A percentile compares a stretch with the other conserved stretches of the same genome.
phyloP scores from a whole-genome alignment of 176 grass and related monocot genomes.

The Canna indica region DNA sequence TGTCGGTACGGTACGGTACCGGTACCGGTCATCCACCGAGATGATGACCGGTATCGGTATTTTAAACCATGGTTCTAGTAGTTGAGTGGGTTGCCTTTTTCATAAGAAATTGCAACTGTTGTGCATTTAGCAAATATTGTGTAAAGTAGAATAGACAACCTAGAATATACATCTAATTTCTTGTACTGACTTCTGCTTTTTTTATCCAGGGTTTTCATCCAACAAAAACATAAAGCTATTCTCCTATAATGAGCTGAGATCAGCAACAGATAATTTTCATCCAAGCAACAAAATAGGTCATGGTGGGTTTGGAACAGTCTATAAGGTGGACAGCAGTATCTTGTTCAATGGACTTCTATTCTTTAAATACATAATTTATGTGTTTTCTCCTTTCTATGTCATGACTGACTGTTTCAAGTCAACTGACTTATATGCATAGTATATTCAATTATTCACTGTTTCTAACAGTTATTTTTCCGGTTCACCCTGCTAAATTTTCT shows the following conservation, averaged over 20 bases:
- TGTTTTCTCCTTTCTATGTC: neutral
- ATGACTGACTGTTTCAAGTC: neutral
- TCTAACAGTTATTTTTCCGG: neutral
- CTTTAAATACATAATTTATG: neutral
- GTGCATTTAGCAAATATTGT: neutral
- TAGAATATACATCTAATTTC: neutral
- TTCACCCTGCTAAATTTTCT: neutral
- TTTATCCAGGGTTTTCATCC: slow-evolving; percentile 53
- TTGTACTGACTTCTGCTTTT: slow-evolving; percentile 1
- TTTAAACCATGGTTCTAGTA: no score
- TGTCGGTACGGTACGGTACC: no score
- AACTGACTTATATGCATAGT: neutral
- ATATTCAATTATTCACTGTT: neutral
- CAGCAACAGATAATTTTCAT: slow-evolving; percentile 68
- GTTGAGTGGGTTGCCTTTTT: no score
- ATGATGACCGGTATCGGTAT: no score
- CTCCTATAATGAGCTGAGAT: slow-evolving; percentile 63
- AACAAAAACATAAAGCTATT: slow-evolving; percentile 76
- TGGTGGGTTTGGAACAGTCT: slow-evolving; percentile 75
- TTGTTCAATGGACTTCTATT: neutral
- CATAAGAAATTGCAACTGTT: neutral
- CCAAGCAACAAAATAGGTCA: slow-evolving; percentile 55
- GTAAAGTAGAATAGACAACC: slow-evolving; percentile 5
- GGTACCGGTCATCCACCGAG: no score
- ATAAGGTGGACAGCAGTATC: slow-evolving; percentile 48